Evolutionary conservation across 1,139 yeast genomes (phyloP), one percentile per base, ranked within the genome.

Genomic region (Trichomonascaceae sp.): DNA sequence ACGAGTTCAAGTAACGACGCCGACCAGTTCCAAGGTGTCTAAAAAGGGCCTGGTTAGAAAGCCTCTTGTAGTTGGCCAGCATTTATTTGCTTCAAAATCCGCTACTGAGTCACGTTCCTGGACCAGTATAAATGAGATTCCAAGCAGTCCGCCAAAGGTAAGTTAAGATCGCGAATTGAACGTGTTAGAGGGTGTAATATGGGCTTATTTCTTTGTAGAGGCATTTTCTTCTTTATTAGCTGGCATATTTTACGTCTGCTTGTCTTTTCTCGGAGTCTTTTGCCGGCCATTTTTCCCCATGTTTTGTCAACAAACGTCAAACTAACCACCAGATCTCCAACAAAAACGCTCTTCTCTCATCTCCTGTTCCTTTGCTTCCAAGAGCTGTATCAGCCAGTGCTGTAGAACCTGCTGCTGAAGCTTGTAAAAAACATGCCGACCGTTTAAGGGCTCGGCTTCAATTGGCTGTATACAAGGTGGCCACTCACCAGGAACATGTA

Each of bases 391-490:
- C 43, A 17, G 17, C 47, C 9, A 36, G 39, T 17, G 43, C 47
- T 7, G 22, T 43, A 24, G 46, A 47, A 22, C 22, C 30, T 18
- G 41, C 47, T 20, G 45, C 53, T 15, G 55, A 52, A 17, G 39
- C 53, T n/a, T 50, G 54, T 43, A 47, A 30, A 47, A 32, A 51
- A 47, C 57, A 54, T 32, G 62, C 62, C 19, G 54, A 53, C 20
- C 51, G 56, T n/a, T 58, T 60, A 15, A 54, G 51, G 20, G 47
- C 83, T 62, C 82, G 91, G 63, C 76, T 89, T 43, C 86, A 84
- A 65, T 72, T 88, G 61, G 97, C 97, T 1, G 80, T 85, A 63
- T 87, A 82, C 72, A 88, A 87, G 66, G 80, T 87, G 55, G 80
- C 72, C 54, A 81, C 85, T 1, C 76, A 81, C 61, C 86, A 82